phyloP scores from a whole-genome alignment of 2,329 filamentous ascomycete species.

The Trichoderma lentiforme region DNA sequence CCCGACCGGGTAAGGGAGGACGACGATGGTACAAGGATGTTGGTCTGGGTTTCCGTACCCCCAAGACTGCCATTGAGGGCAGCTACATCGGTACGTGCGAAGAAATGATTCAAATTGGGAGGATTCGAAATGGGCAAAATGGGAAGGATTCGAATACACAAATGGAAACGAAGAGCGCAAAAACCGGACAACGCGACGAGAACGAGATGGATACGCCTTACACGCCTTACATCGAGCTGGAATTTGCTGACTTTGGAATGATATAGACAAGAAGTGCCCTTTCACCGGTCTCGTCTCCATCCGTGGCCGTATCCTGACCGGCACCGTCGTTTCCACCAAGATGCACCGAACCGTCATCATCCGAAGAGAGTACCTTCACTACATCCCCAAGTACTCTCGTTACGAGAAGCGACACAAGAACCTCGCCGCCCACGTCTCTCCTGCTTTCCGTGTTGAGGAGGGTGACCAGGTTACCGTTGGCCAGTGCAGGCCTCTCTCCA shows the following conservation, averaged over 20 bases:
- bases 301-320: conserved; percentile 99
- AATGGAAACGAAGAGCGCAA: not conserved
- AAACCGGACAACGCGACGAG: not conserved
- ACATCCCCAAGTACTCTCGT: conserved; percentile 98
- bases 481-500: conserved; percentile 98
- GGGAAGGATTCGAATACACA: not conserved
- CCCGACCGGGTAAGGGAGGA: conserved; percentile 84
- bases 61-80: conserved; percentile 97
- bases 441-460: conserved; percentile 99
- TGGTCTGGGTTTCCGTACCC: conserved; percentile 97
- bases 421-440: conserved; percentile 96
- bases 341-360: conserved; percentile 99
- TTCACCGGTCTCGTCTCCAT: conserved; percentile 99
- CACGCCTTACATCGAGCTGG: not conserved
- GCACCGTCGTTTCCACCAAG: conserved; percentile 99
- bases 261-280: conserved; percentile 98
- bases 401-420: conserved; percentile 99
- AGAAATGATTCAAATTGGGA: conserved; percentile 8
- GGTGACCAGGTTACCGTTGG: conserved; percentile 99
- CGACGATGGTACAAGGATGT: conserved; percentile 99
- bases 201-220: not conserved
- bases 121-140: not conserved
- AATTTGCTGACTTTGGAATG: conserved; percentile 26
- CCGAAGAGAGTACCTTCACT: conserved; percentile 99
- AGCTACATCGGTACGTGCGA: conserved; percentile 90